These are phyloP conservation scores for Bacidia rubella DNA, from an alignment of 495 filamentous ascomycete species.

Conservation along the genomic window DNA sequence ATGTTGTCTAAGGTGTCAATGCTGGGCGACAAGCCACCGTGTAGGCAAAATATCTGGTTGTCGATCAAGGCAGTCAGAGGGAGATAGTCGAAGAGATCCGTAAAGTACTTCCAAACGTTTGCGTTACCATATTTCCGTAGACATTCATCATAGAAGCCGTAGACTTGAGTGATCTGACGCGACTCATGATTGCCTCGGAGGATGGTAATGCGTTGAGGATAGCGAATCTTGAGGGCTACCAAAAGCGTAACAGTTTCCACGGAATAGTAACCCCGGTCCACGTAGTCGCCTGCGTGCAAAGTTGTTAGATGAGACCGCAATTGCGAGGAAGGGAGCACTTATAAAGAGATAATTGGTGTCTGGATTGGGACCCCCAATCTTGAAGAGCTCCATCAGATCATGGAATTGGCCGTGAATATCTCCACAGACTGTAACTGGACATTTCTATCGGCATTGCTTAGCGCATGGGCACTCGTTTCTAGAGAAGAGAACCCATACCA, in stretches of 20 bases:
- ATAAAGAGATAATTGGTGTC: conserved; percentile 95
- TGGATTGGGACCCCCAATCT: conserved; percentile 80
- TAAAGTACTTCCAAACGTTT: conserved; percentile 99
- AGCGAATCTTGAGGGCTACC: conserved; percentile 89
- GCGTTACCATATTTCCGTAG: conserved; percentile 96
- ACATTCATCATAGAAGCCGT: conserved; percentile 97
- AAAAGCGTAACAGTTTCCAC: conserved; percentile 92
- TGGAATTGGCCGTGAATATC: conserved; percentile 93
- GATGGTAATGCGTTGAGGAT: conserved; percentile 92
- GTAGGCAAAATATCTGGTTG: conserved; percentile 99
- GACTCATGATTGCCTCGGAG: conserved; percentile 96
- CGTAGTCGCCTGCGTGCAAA: conserved; percentile 62
- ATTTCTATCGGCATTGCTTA: conserved; percentile 52
- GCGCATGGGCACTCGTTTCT: not conserved
- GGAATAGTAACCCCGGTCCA: conserved; percentile 93
- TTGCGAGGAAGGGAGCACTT: conserved; percentile 37
- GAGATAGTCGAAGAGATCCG: conserved; percentile 97
- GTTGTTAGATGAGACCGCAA: conserved; percentile 4
- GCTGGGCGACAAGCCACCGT: conserved; percentile 88
- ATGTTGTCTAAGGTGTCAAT: conserved; percentile 99
- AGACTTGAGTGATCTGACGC: conserved; percentile 93
- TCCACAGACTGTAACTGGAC: conserved; percentile 83
- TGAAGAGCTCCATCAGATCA: conserved; percentile 89
- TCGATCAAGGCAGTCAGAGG: conserved; percentile 97
- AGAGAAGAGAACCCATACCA: conserved; percentile 45